These are phyloP conservation scores for Ricinus communis DNA, from an alignment of 345 rosid genomes.

Conservation along the genomic window DNA sequence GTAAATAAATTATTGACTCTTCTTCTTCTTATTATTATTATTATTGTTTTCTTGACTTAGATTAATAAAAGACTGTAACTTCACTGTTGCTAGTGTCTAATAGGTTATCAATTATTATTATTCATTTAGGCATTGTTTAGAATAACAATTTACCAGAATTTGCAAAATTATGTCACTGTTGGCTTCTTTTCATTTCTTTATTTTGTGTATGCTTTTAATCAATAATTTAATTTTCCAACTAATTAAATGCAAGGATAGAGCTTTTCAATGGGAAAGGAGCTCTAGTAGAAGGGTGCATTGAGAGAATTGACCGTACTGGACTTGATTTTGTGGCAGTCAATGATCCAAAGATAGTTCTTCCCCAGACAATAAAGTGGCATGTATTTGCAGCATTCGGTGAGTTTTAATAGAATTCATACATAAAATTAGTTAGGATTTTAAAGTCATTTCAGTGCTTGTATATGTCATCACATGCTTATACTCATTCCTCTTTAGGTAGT, in stretches of 20 bases:
- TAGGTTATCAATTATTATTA: too few relatives aligned
- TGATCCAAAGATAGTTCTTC: slow-evolving; percentile 50
- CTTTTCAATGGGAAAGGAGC: slow-evolving; percentile 94
- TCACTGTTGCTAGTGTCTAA: too few relatives aligned
- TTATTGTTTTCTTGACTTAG: not conserved
- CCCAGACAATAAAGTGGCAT: slow-evolving; percentile 63
- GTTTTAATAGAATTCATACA: slow-evolving; percentile 14
- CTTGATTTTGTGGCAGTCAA: slow-evolving; percentile 66
- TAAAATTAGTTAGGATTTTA: not conserved
- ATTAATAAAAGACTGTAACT: not conserved
- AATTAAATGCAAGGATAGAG: slow-evolving; percentile 68
- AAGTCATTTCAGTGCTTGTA: not conserved
- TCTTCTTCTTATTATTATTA: not conserved
- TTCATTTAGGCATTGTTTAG: too few relatives aligned
- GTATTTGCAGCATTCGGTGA: slow-evolving; percentile 89
- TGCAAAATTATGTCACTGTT: too few relatives aligned
- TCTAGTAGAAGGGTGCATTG: slow-evolving; percentile 63
- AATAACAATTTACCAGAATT: too few relatives aligned
- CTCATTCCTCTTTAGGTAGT: slow-evolving; percentile 49
- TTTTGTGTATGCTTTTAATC: not conserved
- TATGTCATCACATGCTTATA: not conserved
- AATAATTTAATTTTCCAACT: too few relatives aligned
- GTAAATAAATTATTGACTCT: too few relatives aligned
- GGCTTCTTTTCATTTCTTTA: too few relatives aligned
- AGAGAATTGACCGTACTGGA: slow-evolving; percentile 56